Evolutionary conservation across 805 yeast species (phyloP), one percentile per base, ranked within the genome.

Genomic region (Saturnispora kantuleensis): DNA sequence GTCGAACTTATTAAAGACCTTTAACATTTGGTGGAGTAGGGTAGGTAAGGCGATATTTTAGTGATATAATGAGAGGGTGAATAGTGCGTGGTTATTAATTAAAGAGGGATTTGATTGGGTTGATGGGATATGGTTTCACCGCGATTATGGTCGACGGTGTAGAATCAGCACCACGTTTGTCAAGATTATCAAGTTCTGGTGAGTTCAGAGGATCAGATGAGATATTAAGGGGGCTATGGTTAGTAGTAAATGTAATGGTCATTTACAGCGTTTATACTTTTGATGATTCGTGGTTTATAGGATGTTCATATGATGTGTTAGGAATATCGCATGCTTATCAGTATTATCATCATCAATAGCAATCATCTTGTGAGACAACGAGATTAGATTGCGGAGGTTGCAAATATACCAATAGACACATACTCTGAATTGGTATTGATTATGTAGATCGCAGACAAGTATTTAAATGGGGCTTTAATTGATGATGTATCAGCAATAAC

Each of bases 241-340:
- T n/a, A 34, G 30, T 31, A 29, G 31, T 42, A 33, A 31, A 15
- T 18, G 18, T 31, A 37, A 35, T 16, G 10, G 31, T 3, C 21
- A 37, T 37, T 33, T 38, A 31, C 28, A 35, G 38, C 35, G 33
- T 17, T 17, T 17, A 17, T 17, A n/a, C n/a, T n/a, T n/a, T n/a
- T n/a, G n/a, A n/a, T n/a, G n/a, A n/a, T n/a, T 17, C 3, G 18
- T 17, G 18, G 18, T 17, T 17, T 4, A 17, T 4, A 17, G 5
- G 18, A 17, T 5, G 18, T 17, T 17, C 35, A 47, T 41, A n/a
- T n/a, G n/a, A n/a, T n/a, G n/a, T n/a, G n/a, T n/a, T n/a, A n/a
- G n/a, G n/a, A n/a, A n/a, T n/a, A n/a, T n/a, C n/a, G n/a, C 50
- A 42, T 50, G 35, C 38, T 49, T 46, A 32, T 42, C 42, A n/a